Evolutionary conservation across 441 rosid species (phyloP), one percentile per base, ranked within the genome.

Genomic region (Gossypium davidsonii): DNA sequence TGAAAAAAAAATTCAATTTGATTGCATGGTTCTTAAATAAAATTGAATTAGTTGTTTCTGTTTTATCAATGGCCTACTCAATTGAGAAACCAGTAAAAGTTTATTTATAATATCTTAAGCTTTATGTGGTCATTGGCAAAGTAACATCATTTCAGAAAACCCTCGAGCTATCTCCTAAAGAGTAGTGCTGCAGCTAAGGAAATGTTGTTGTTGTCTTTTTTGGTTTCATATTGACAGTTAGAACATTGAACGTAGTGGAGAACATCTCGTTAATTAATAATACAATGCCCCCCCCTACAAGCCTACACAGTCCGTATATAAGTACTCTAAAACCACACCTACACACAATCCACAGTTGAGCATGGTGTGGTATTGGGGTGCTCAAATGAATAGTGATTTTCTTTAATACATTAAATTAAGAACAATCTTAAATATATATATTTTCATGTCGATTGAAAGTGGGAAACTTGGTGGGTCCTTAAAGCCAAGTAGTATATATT

Each of bases 321-420:
- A 71, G 42, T 44, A 15, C 25, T 15, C 69, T 18, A n/a, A 39
- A 59, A 28, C 60, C 34, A 18, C 52, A 10, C 69, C 65, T 48
- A 46, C 39, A 8, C 62, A 55, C 39, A 11, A 15, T 39, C 64
- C 37, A 44, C 39, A 55, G 52, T 67, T 74, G 56, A 67, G 55
- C 18, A 72, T 31, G 37, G 52, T 26, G 34, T 12, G 18, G 5
- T 7, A 34, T 31, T 46, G 53, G 72, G 23, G 39, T 49, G 67
- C 72, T 67, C 74, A 75, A 76, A 79, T 79, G 81, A 66, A 66
- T 81, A 70, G 81, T 61, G 70, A 64, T 46, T 73, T 76, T 74
- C 51, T 58, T 69, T 66, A 74, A 56, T 67, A 76, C 58, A 71
- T 73, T 81, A 75, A 65, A 72, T 26, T 26, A 26, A 26, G 64